These are phyloP conservation scores for Prinsepia uniflora DNA, from an alignment of 306 rosid species.

Conservation along the genomic window DNA sequence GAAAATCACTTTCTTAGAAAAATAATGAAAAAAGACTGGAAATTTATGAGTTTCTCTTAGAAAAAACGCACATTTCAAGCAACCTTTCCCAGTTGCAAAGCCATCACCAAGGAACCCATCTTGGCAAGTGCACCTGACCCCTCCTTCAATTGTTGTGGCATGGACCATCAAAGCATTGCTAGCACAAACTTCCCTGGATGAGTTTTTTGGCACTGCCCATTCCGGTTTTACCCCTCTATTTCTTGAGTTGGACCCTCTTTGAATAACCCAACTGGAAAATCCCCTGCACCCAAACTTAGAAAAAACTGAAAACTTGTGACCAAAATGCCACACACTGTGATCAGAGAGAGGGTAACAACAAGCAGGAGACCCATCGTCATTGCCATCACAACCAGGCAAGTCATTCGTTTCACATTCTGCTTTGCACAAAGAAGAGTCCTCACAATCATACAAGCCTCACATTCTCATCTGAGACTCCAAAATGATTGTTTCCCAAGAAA, in stretches of 20 bases:
- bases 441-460: constrained; percentile 85
- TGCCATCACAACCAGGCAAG: constrained; percentile 68
- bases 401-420: constrained; percentile 62
- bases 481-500: constrained; percentile 39
- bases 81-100: constrained; percentile 68
- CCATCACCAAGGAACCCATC: constrained; percentile 83
- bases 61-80: constrained; percentile 57
- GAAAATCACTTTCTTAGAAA: not conserved
- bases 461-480: constrained; percentile 68
- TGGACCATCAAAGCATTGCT: constrained; percentile 46
- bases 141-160: constrained; percentile 56
- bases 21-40: not conserved
- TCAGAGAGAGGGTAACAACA: constrained; percentile 91
- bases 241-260: constrained; percentile 53
- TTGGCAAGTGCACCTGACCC: constrained; percentile 63
- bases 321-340: constrained; percentile 66
- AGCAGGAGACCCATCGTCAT: constrained; percentile 48
- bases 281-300: constrained; percentile 88
- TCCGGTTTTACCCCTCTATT: constrained; percentile 84
- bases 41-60: not conserved
- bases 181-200: constrained; percentile 49
- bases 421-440: constrained; percentile 84
- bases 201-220: constrained; percentile 75
- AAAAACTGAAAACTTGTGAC: constrained; percentile 63
- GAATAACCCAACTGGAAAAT: constrained; percentile 79